Conservation (phyloP, 2,329 filamentous ascomycete species). For the Ophiostoma novo-ulmi region DNA sequence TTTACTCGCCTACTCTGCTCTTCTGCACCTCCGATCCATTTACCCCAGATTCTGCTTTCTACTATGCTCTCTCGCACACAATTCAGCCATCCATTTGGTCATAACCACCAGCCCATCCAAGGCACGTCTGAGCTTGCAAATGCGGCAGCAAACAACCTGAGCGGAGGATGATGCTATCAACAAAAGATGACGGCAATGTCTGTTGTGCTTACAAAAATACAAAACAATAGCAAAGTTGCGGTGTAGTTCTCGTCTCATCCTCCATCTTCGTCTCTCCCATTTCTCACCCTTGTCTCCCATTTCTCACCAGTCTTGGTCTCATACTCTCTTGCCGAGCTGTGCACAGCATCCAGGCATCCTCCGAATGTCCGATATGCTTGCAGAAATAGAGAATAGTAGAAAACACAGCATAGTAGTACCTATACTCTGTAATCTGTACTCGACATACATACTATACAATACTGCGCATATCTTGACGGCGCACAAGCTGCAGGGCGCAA, state of each 20-base stretch:
- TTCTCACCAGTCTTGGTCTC: not conserved
- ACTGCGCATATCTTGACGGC: not conserved
- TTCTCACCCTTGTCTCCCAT: too few relatives aligned
- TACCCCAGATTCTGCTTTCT: too few relatives aligned
- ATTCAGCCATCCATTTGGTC: too few relatives aligned
- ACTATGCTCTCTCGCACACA: too few relatives aligned
- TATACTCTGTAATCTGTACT: not conserved
- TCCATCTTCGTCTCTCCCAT: not conserved
- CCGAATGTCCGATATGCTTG: slow-evolving; percentile 6
- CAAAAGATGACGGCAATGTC: too few relatives aligned
- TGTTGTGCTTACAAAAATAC: too few relatives aligned
- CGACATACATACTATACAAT: not conserved
- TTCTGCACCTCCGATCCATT: too few relatives aligned
- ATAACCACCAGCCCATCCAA: too few relatives aligned
- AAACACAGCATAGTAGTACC: not conserved
- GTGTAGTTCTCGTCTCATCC: not conserved
- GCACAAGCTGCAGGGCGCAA: slow-evolving; percentile 4
- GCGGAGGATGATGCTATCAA: too few relatives aligned
- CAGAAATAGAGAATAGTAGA: not conserved
- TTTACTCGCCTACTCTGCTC: too few relatives aligned
- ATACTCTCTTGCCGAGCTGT: not conserved
- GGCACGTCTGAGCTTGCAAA: too few relatives aligned
- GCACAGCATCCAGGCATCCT: not conserved
- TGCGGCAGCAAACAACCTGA: too few relatives aligned
- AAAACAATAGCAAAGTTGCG: not conserved